Percentiles rank a stretch among this genome's conserved stretches.
Conservation (phyloP, 2,329 filamentous ascomycete genomes). For the Plenodomus lindquistii region DNA sequence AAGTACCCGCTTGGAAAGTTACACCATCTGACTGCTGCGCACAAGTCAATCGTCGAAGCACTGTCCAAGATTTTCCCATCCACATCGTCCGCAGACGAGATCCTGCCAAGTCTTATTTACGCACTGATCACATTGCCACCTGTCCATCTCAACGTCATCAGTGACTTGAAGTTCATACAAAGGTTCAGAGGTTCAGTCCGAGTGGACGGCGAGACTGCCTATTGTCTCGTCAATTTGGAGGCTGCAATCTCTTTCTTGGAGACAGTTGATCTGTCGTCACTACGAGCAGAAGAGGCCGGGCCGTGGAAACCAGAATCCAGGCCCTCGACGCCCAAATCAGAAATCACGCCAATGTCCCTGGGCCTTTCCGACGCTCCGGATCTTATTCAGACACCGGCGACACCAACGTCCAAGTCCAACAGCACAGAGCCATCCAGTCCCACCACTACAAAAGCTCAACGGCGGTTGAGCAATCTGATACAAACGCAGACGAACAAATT, state of each 20-base stretch:
- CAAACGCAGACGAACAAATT: conserved; percentile 82
- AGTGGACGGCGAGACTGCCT: conserved; percentile 90
- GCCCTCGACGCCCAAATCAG: conserved; percentile 50
- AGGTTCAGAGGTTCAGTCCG: conserved; percentile 84
- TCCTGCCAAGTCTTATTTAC: conserved; percentile 95
- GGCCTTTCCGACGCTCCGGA: conserved; percentile 44
- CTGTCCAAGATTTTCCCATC: conserved; percentile 67
- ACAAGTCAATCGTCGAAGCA: conserved; percentile 94
- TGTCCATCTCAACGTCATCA: conserved; percentile 84
- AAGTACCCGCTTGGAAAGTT: conserved; percentile 90
- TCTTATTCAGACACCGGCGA: conserved; percentile 46
- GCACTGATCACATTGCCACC: conserved; percentile 89
- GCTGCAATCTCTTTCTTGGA: conserved; percentile 93
- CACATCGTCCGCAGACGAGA: conserved; percentile 90
- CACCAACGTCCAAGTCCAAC: conserved; percentile 26
- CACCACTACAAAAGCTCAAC: conserved; percentile 62
- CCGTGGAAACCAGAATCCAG: conserved; percentile 58
- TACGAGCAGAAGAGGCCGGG: conserved; percentile 75
- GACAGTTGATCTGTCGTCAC: conserved; percentile 88
- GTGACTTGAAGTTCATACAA: conserved; percentile 94
- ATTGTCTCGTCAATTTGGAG: conserved; percentile 94
- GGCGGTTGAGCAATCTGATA: conserved; percentile 82
- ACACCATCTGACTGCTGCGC: conserved; percentile 81
- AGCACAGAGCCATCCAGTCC: conserved; percentile 35
- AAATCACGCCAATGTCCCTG: conserved; percentile 46